Conservation (phyloP, 2,329 filamentous ascomycete species). For the Alternaria triticimaculans region DNA sequence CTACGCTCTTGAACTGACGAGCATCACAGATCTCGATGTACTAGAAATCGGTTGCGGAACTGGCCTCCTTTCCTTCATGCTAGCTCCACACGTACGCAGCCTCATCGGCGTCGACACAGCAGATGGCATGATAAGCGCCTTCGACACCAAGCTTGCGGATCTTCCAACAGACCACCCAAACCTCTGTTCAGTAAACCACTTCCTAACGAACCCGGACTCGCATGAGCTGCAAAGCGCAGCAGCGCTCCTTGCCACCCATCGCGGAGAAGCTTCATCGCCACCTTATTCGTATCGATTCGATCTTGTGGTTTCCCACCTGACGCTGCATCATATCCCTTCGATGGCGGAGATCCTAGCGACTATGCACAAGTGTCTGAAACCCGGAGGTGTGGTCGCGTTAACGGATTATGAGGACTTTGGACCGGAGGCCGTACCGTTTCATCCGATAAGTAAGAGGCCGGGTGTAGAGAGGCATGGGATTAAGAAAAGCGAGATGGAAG, state of each 20-base stretch:
- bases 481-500: conserved; percentile 48
- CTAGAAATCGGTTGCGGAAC: conserved; percentile 66
- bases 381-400: conserved; percentile 58
- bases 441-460: conserved; percentile 59
- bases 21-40: conserved; percentile 49
- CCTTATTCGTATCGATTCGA: conserved; percentile 53
- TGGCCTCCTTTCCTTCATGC: conserved; percentile 59
- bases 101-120: conserved; percentile 63
- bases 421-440: conserved; percentile 59
- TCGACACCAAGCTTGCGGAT: conserved; percentile 54
- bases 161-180: conserved; percentile 43
- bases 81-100: conserved; percentile 57
- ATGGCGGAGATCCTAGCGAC: conserved; percentile 53
- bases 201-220: conserved; percentile 60
- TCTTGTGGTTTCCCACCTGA: conserved; percentile 61
- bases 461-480: conserved; percentile 65
- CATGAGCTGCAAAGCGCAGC: conserved; percentile 36
- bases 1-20: neutral
- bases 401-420: conserved; percentile 67
- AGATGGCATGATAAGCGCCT: conserved; percentile 61
- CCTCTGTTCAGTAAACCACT: conserved; percentile 55
- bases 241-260: conserved; percentile 46
- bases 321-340: conserved; percentile 63
- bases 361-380: conserved; percentile 56
- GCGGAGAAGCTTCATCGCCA: conserved; percentile 28